phyloP scores from a whole-genome alignment of 768 basidiomycete genomes.

The Pleurotus tuoliensis region DNA sequence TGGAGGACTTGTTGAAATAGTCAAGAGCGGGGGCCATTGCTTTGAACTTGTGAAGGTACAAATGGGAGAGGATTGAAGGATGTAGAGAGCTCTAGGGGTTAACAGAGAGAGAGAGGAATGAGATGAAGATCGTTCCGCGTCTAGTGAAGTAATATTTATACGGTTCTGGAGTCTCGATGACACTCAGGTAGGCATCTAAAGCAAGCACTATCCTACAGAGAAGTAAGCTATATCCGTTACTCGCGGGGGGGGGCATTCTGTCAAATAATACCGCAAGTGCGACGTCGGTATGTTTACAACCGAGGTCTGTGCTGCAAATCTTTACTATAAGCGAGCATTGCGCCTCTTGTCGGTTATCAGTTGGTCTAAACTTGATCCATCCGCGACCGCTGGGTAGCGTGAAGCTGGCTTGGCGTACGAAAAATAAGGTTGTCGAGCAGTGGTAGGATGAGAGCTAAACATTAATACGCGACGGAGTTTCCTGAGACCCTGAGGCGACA shows the following conservation, averaged over 20 bases:
- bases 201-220: neutral
- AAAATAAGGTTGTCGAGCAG: neutral
- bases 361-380: neutral
- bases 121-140: neutral
- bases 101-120: neutral
- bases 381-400: neutral
- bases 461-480: neutral
- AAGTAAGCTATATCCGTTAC: neutral
- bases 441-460: neutral
- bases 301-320: neutral
- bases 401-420: neutral
- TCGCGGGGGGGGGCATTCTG: neutral
- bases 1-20: neutral
- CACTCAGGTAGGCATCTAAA: neutral
- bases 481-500: too few species aligned
- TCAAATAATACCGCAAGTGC: neutral
- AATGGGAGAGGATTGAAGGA: neutral
- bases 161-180: neutral
- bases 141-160: neutral
- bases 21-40: constrained; percentile 1
- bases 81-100: neutral
- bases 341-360: neutral
- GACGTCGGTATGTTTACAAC: too few species aligned
- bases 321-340: neutral
- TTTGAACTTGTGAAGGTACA: neutral